Evolutionary conservation across 2,329 filamentous ascomycete species (phyloP).

Genomic region (Cladophialophora chaetospira): DNA sequence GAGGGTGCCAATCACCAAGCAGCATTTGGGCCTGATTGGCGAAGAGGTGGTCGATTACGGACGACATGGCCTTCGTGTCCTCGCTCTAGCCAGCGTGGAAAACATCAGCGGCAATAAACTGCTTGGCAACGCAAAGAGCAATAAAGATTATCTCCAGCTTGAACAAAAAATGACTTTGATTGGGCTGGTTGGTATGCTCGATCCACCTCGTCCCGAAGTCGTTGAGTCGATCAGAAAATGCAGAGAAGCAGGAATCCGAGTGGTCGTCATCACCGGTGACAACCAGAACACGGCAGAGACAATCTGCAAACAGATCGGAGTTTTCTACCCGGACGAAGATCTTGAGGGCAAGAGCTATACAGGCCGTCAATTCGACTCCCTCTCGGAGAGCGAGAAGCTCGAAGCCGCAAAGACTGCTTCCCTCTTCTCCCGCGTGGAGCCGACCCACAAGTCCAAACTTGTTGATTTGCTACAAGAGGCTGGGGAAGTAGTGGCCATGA

Average conservation of each 20-base stretch:
- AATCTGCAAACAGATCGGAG: slow-evolving; percentile 94
- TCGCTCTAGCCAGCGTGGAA: slow-evolving; percentile 84
- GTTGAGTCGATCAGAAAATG: slow-evolving; percentile 83
- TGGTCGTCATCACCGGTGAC: slow-evolving; percentile 97
- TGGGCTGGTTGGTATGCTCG: slow-evolving; percentile 92
- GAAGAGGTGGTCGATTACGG: slow-evolving; percentile 87
- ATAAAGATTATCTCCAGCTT: slow-evolving; percentile 78
- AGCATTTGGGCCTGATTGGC: slow-evolving; percentile 69
- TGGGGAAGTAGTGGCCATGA: slow-evolving; percentile 97
- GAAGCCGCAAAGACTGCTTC: slow-evolving; percentile 82
- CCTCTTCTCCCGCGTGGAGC: slow-evolving; percentile 94
- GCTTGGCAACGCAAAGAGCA: slow-evolving; percentile 73
- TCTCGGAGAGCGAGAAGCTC: slow-evolving; percentile 76
- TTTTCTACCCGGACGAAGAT: slow-evolving; percentile 81
- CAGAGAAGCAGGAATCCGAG: slow-evolving; percentile 88
- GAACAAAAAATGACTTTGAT: slow-evolving; percentile 95
- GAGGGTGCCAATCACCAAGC: slow-evolving; percentile 69
- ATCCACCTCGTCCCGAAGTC: slow-evolving; percentile 92
- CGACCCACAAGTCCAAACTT: slow-evolving; percentile 93
- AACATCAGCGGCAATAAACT: slow-evolving; percentile 71
- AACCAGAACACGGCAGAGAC: slow-evolving; percentile 97
- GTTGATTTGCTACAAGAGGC: slow-evolving; percentile 93
- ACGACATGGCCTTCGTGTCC: slow-evolving; percentile 88
- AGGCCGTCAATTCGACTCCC: slow-evolving; percentile 87
- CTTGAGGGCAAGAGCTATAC: slow-evolving; percentile 91